A percentile compares a stretch with the other conserved stretches of the same genome.
These are phyloP conservation scores for Tylopilus cervinicoccineus DNA, from an alignment of 768 basidiomycete genomes.

Conservation along the genomic window DNA sequence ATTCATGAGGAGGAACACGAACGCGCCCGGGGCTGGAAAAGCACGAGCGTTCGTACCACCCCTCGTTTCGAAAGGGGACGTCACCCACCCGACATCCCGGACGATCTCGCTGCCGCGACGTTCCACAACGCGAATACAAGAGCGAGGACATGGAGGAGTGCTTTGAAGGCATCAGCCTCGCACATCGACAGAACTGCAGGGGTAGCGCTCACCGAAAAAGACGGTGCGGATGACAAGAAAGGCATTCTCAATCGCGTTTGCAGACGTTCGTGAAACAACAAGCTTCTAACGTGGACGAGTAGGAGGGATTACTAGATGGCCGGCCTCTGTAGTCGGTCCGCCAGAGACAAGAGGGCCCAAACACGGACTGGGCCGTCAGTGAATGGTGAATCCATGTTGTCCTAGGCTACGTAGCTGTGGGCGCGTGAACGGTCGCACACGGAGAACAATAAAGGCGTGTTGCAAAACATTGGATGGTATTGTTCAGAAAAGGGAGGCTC, in stretches of 20 bases:
- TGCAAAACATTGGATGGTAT: conserved; percentile 17
- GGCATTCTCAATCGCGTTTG: conserved; percentile 40
- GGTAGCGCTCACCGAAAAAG: conserved; percentile 47
- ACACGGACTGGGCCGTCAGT: conserved; percentile 1
- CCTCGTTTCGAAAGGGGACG: neutral
- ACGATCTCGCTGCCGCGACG: conserved; percentile 36
- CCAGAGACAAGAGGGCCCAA: conserved; percentile 17
- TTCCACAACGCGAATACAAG: conserved; percentile 61
- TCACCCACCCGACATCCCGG: conserved; percentile 36
- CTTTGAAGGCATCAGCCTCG: conserved; percentile 13
- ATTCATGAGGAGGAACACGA: conserved; percentile 47
- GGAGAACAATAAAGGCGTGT: conserved; percentile 20
- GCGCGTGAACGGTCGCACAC: neutral
- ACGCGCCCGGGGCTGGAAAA: conserved; percentile 43
- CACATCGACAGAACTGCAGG: neutral
- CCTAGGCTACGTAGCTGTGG: neutral
- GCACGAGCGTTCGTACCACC: neutral
- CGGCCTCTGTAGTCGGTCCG: conserved; percentile 18
- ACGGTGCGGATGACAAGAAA: conserved; percentile 57
- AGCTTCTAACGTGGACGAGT: neutral
- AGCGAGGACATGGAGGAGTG: conserved; percentile 47
- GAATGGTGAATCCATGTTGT: conserved; percentile 13
- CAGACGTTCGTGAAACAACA: conserved; percentile 14
- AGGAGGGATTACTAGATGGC: conserved; percentile 3
- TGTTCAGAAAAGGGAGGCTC: conserved; percentile 27